phyloP scores from a whole-genome alignment of 495 filamentous ascomycete genomes.

The Apiosordaria backusii region DNA sequence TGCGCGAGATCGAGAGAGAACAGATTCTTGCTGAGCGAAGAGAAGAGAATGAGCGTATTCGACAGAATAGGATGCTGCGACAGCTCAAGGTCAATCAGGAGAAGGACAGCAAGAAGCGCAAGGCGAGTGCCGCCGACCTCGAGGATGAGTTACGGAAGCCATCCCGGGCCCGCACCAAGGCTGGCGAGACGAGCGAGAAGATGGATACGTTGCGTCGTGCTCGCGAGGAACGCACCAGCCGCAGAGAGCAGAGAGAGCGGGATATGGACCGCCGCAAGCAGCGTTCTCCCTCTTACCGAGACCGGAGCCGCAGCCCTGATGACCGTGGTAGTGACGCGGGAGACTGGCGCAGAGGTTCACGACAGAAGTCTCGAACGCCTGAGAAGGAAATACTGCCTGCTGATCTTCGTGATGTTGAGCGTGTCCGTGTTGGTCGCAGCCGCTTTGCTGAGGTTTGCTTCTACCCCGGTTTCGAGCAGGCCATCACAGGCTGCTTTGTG shows the following conservation, averaged over 20 bases:
- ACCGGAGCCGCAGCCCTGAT: constrained; percentile 50
- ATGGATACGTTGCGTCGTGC: constrained; percentile 82
- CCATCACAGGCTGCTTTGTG: constrained; percentile 72
- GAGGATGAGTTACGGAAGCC: constrained; percentile 74
- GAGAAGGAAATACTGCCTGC: constrained; percentile 54
- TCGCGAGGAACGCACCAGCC: constrained; percentile 76
- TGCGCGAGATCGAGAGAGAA: constrained; percentile 89
- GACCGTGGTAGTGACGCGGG: constrained; percentile 72
- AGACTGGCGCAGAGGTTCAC: constrained; percentile 56
- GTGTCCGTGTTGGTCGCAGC: constrained; percentile 72
- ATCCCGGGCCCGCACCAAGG: constrained; percentile 76
- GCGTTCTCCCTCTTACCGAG: constrained; percentile 34
- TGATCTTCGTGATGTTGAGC: constrained; percentile 75
- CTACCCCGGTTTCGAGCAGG: constrained; percentile 80
- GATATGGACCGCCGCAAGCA: constrained; percentile 59
- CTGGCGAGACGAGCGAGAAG: constrained; percentile 69
- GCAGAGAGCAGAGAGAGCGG: constrained; percentile 67
- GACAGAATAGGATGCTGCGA: constrained; percentile 81
- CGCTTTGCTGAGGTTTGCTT: constrained; percentile 85
- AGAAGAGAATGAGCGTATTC: constrained; percentile 71
- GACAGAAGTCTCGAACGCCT: constrained; percentile 43
- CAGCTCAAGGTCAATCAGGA: constrained; percentile 69
- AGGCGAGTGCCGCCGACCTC: constrained; percentile 68
- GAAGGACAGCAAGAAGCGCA: constrained; percentile 70
- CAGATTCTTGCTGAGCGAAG: constrained; percentile 83